Base-by-base conservation (phyloP, 441 rosid genomes). In the Breynia disticha region DNA sequence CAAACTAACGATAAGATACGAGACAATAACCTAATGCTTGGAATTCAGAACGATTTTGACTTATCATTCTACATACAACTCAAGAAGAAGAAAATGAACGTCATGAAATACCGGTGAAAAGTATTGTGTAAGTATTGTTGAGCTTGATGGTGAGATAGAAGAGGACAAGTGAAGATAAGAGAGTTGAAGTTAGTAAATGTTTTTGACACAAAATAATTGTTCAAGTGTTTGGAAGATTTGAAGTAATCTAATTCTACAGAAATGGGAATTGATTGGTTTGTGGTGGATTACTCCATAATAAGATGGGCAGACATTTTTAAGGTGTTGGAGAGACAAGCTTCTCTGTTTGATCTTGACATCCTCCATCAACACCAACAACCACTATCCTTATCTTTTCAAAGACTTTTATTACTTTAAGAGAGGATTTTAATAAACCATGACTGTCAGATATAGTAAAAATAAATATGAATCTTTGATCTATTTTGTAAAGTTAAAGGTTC, bases 311-410 rank as follows among this genome's bases (percentile, higher is more conserved):
- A 52, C 56, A 38, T 35, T 35, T 52, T 62, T 16, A 52, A 19
- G 59, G 64, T 32, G 16, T 22, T 46, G 22, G 55, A 44, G 55
- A 16, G 54, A 63, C 56, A 21, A 11, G 56, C 39, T 63, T 61
- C 65, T 63, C 55, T 60, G 16, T 11, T 59, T 56, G 76, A 71
- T 56, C n/a, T 61, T 57, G 78, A 70, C 68, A 56, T 17, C 55
- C 46, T 8, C 71, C 77, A 67, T 72, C 61, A 64, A 20, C 53
- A 41, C n/a, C n/a, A 11, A 11, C 13, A 41, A 41, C 15, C 1
- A 11, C n/a, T 41, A 15, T 41, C 15, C 3, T 11, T 3, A 11
- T 9, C 13, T 3, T 41, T 41, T 9, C 13, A 41, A 3, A 3
- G 10, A 3, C n/a, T 7, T 22, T 46, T 22, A 12, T 53, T 16